Evolutionary conservation across 352 stramenopile species (phyloP).

Genomic region (Nothophytophthora sp.): DNA sequence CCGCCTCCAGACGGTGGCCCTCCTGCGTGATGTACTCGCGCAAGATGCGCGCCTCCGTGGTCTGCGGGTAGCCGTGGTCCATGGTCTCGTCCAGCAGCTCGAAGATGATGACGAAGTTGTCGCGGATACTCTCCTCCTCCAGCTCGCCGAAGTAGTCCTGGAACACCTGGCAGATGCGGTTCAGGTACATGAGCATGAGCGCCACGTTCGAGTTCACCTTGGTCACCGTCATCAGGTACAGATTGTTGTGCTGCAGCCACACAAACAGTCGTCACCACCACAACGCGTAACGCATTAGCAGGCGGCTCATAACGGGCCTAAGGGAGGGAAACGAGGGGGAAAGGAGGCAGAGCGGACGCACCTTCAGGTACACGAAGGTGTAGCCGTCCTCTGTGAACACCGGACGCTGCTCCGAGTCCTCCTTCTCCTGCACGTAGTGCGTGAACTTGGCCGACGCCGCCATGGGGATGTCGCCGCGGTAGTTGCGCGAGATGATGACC

Average conservation of each 20-base stretch:
- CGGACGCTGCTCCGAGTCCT: conserved; percentile 93
- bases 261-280: neutral
- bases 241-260: conserved; percentile 94
- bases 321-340: neutral
- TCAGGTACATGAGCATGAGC: conserved; percentile 95
- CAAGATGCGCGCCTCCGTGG: conserved; percentile 86
- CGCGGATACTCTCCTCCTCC: conserved; percentile 99
- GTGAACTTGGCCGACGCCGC: conserved; percentile 90
- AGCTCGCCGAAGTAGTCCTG: conserved; percentile 99
- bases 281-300: neutral
- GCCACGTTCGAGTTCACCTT: conserved; percentile 99
- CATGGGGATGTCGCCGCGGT: conserved; percentile 98
- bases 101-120: conserved; percentile 99
- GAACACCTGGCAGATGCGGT: conserved; percentile 94
- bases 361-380: conserved; percentile 96
- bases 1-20: conserved; percentile 93
- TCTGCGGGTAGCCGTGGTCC: conserved; percentile 99
- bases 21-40: conserved; percentile 98
- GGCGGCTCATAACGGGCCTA: neutral
- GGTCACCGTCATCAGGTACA: conserved; percentile 99
- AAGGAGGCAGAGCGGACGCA: conserved; percentile 15
- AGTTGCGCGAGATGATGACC: conserved; percentile 99
- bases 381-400: conserved; percentile 94
- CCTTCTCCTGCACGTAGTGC: conserved; percentile 93
- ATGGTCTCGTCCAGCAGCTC: conserved; percentile 99